Percentiles rank a stretch among this genome's conserved stretches.
Evolutionary conservation across 768 basidiomycete genomes (phyloP).

Genomic region (Candolleomyces aberdarensis): DNA sequence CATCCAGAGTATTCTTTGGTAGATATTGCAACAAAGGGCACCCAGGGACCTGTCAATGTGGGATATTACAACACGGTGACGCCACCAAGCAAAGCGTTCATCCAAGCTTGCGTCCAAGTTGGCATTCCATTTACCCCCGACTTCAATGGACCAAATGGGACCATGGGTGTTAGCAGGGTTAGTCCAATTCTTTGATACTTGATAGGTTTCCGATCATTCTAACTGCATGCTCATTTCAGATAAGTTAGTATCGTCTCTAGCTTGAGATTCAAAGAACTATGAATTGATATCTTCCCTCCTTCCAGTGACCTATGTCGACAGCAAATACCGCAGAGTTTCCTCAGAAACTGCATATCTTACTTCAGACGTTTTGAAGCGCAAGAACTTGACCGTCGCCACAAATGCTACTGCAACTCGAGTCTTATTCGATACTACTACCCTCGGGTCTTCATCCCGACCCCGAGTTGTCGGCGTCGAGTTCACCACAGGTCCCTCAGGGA

Average conservation of each 20-base stretch:
- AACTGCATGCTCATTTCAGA: slow-evolving; percentile 23
- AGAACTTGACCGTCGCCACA: slow-evolving; percentile 61
- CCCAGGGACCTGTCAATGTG: slow-evolving; percentile 53
- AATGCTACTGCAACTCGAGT: slow-evolving; percentile 56
- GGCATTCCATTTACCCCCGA: slow-evolving; percentile 63
- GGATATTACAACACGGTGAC: slow-evolving; percentile 55
- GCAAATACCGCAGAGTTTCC: slow-evolving; percentile 51
- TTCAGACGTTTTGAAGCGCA: slow-evolving; percentile 55
- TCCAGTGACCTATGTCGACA: slow-evolving; percentile 66
- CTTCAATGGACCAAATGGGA: slow-evolving; percentile 56
- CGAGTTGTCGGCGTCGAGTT: slow-evolving; percentile 66
- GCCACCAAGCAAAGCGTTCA: slow-evolving; percentile 44
- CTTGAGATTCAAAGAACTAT: not conserved
- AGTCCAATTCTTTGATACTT: not conserved
- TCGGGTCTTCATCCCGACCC: slow-evolving; percentile 23
- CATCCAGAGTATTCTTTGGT: slow-evolving; percentile 50
- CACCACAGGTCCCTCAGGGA: slow-evolving; percentile 31
- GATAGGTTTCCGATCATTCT: not conserved
- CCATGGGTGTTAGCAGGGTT: slow-evolving; percentile 58
- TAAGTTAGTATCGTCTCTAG: slow-evolving; percentile 33
- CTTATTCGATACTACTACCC: slow-evolving; percentile 41
- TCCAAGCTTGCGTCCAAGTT: slow-evolving; percentile 48
- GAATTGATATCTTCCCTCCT: not conserved
- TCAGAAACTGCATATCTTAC: slow-evolving; percentile 69
- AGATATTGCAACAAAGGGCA: slow-evolving; percentile 45